A percentile compares a stretch with the other conserved stretches of the same genome.
These are phyloP conservation scores for Malassezia pachydermatis DNA, from an alignment of 1,284 basidiomycete genomes.

Conservation along the genomic window DNA sequence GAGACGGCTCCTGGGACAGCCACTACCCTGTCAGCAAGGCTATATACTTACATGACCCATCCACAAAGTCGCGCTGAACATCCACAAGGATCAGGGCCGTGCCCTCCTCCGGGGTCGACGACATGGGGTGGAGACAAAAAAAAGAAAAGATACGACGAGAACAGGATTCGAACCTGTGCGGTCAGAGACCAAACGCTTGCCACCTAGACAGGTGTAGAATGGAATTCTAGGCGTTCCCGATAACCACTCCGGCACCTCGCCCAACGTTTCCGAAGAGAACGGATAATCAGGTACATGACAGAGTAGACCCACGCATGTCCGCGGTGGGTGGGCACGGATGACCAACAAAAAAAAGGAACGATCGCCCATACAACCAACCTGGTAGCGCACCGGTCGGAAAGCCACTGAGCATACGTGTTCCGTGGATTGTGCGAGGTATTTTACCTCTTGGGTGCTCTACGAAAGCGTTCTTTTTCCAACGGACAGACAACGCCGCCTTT, in stretches of 20 bases:
- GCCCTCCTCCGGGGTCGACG: not conserved
- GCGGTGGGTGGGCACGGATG: too few species aligned
- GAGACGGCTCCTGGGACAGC: constrained; percentile 12
- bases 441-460: too few species aligned
- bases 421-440: too few species aligned
- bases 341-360: too few species aligned
- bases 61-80: constrained; percentile 20
- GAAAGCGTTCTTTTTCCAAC: too few species aligned
- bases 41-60: constrained; percentile 17
- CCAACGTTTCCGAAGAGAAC: too few species aligned
- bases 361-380: too few species aligned
- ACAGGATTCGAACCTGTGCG: constrained; percentile 25
- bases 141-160: constrained; percentile 19
- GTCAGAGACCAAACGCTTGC: constrained; percentile 22
- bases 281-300: too few species aligned
- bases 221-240: constrained; percentile 23
- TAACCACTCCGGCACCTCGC: constrained; percentile 22
- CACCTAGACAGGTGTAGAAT: constrained; percentile 18
- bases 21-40: constrained; percentile 9
- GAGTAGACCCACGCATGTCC: too few species aligned
- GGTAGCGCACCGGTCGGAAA: too few species aligned
- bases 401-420: too few species aligned
- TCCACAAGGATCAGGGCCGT: constrained; percentile 14
- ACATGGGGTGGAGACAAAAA: not conserved
- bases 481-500: too few species aligned